Base-by-base conservation (phyloP, 768 basidiomycete genomes). In the Kwoniella heveanensis region DNA sequence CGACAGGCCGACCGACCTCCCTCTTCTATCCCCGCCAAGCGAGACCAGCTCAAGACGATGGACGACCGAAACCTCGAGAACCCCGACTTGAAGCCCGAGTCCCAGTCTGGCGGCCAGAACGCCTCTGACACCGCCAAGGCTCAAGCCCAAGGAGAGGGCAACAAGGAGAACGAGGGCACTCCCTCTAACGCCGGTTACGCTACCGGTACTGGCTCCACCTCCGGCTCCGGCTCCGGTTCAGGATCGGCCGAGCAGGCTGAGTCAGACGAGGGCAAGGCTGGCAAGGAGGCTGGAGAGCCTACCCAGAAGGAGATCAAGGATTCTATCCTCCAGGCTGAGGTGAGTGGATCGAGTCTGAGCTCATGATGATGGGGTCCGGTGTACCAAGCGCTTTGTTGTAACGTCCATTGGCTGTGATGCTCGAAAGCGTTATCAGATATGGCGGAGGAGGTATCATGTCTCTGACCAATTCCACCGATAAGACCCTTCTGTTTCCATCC, bases 211-310 rank as follows among this genome's bases (percentile, higher is more conserved):
- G 56, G 56, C 3, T 47, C 36, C 12, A 44, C 10, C 17, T 57
- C 56, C 44, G 12, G 37, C 12, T 54, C 52, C n/a, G 52, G 52
- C 6, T 54, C 52, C 26, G 21, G 52, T 22, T 27, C 52, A 4
- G 27, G 6, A 5, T 54, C 52, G 8, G n/a, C n/a, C 27, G 29
- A 32, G 29, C 52, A 7, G 21, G n/a, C 3, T 54, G 32, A 26
- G 21, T 29, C 52, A 19, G 54, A 36, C 10, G 39, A 47, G 21
- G 50, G 26, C 7, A 44, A 50, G 8, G 26, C 53, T 10, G 53
- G 48, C 25, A 37, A 48, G 36, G 62, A 55, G 22, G 22, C 56
- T 4, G 62, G 62, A 8, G 62, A 57, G 47, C 62, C 62, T 44
- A 54, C 27, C 46, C 25, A 56, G 22, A 15, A 54, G 15, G 62